Evolutionary conservation across 192 early-diverging fungal genomes (phyloP), one percentile per base, ranked within the genome.

Genomic region (Podila clonocystis): DNA sequence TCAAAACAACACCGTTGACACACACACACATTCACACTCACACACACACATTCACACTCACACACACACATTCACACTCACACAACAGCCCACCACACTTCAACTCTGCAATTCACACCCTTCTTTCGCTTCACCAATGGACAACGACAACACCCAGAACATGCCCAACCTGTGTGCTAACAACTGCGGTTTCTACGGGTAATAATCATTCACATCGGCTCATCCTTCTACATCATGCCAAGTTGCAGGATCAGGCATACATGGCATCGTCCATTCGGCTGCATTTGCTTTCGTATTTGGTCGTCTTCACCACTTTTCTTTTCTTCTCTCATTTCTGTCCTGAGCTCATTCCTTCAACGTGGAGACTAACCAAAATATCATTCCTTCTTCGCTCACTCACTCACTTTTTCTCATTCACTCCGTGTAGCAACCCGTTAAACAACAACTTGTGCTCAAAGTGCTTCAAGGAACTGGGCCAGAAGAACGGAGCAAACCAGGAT

Each of bases 401-500:
- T 8, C 50, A 31, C n/a, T 17, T 36, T 22, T 11, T 50, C 36
- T 4, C 15, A 11, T 5, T 17, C 50, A 31, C 9, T 4, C 41
- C 41, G 13, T 45, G 65, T 74, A 86, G 89, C 26, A 91, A 90
- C 68, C 86, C 87, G 36, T 85, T 91, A 50, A 91, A 91, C 76
- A 91, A 92, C 82, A 85, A 91, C 70, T 85, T 93, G 84, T 94
- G 93, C 76, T 93, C 92, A 17, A 92, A 93, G 65, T 94, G 93
- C 77, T 93, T 88, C 79, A 91, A 91, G 79, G 89, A 92, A 69
- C 63, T 83, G 29, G 84, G 83, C 70, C 79, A 74, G 62, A 90
- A 85, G 74, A 86, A 66, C 72, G 67, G 67, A 58, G 33, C 30
- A 9, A 45, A 52, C 34, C 58, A 61, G 13, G 24, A 62, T 15